Base-by-base conservation (phyloP, 768 basidiomycete species). In the Erythrobasidium yunnanense region DNA sequence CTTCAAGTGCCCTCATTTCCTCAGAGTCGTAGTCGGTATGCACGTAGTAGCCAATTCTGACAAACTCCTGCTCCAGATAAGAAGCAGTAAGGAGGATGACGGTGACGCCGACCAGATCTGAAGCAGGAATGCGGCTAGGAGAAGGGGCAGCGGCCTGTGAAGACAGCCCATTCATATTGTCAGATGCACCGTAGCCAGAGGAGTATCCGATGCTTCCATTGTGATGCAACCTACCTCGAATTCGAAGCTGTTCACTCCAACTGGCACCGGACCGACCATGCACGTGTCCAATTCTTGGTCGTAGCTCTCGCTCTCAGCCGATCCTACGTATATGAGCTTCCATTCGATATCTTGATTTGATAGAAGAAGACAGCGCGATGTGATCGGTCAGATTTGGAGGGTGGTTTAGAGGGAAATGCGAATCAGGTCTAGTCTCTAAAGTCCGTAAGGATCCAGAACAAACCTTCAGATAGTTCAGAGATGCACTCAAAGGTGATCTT, bases 11-110 rank as follows among this genome's bases (percentile, higher is more conserved):
- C 54, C 52, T 4, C 84, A 92, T 85, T 77, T 89, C 90, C 57
- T 90, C 88, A 71, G 87, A 89, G 76, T 95, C 93, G 74, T 96
- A 97, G 76, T 97, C 93, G 25, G 92, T 96, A 74, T 97, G 92
- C 77, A 97, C 95, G 76, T 99, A 99, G 76, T 99, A 97, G 5
- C 95, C 95, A 27, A 99, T 92, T 50, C 93, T 85, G n/a, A 99
- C 93, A 73, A 99, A 99, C 76, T 97, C 95, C 73, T 95, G 92
- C 55, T 96, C 93, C 38, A 85, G 84, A 77, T 97, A 99, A 11
- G 88, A 88, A 5, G 90, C 95, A 0, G 92, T 97, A 55, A 99
- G 82, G 72, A 99, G 96, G 74, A 97, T 85, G 4, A 93, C 95
- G 1, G 93, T 89, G 18, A 99, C 92, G 50, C 95, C 95, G 13